phyloP scores from a whole-genome alignment of 2,329 filamentous ascomycete genomes.

The Exophiala phaeomuriformis region DNA sequence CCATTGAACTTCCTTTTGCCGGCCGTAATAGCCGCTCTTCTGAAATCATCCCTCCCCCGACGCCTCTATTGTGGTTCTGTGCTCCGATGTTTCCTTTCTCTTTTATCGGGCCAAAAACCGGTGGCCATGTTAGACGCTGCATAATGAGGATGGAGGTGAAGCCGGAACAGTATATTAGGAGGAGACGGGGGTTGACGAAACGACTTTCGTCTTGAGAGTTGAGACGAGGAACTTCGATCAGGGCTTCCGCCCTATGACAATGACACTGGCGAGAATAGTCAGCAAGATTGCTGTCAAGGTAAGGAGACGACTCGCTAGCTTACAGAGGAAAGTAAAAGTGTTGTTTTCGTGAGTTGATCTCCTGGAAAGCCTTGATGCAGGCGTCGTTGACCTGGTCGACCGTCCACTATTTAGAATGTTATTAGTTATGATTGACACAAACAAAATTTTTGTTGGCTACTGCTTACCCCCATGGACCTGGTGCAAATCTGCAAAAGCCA shows the following conservation, averaged over 20 bases:
- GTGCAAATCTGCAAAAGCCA: conserved; percentile 29
- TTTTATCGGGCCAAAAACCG: too few relatives aligned
- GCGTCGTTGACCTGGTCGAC: conserved; percentile 27
- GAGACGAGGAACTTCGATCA: conserved; percentile 1
- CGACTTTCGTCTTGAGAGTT: background rate
- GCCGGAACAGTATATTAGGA: background rate
- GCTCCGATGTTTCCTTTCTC: too few relatives aligned
- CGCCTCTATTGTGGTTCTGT: too few relatives aligned
- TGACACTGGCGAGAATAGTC: conserved; percentile 9
- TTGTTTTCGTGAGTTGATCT: conserved; percentile 20
- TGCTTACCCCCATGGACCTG: conserved; percentile 26
- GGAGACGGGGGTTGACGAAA: background rate
- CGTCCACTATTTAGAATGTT: conserved; percentile 26
- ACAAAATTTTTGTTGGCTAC: too few relatives aligned
- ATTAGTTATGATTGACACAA: too few relatives aligned
- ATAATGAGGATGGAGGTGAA: too few relatives aligned
- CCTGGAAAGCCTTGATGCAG: conserved; percentile 19
- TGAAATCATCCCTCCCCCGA: too few relatives aligned
- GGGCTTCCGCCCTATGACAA: conserved; percentile 22
- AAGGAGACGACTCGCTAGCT: background rate
- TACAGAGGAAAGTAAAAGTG: conserved; percentile 15
- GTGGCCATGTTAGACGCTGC: too few relatives aligned
- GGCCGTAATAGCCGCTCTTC: too few relatives aligned
- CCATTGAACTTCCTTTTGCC: too few relatives aligned
- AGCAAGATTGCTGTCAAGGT: background rate